phyloP scores from a whole-genome alignment of 305 asterid genomes.

The Petunia hybrid region DNA sequence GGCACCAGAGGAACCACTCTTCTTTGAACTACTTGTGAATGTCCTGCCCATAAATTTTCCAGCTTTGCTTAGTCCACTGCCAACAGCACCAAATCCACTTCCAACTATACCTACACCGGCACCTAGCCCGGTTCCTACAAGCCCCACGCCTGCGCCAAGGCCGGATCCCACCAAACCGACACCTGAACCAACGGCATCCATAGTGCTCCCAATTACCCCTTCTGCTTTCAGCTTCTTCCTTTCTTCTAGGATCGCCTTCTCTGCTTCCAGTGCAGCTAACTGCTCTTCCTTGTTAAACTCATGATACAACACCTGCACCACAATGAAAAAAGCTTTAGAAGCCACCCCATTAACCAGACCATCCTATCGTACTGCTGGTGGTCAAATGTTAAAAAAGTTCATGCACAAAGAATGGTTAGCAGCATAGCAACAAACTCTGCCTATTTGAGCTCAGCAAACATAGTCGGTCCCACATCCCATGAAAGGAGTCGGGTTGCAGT shows the following conservation, averaged over 20 bases:
- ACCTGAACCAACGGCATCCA: slow-evolving; percentile 97
- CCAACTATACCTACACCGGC: slow-evolving; percentile 70
- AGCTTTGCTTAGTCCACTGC: slow-evolving; percentile 85
- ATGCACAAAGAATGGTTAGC: neutral
- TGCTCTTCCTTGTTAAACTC: slow-evolving; percentile 92
- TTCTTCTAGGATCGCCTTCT: slow-evolving; percentile 76
- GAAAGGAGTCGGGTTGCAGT: neutral
- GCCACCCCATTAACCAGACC: neutral
- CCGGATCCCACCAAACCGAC: slow-evolving; percentile 76
- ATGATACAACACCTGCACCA: slow-evolving; percentile 73
- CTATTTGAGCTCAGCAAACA: neutral
- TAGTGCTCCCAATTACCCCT: slow-evolving; percentile 89
- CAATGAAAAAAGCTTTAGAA: slow-evolving; percentile 23
- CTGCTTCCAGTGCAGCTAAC: slow-evolving; percentile 80
- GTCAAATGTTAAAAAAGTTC: neutral
- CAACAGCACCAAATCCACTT: slow-evolving; percentile 76
- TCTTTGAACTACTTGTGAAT: slow-evolving; percentile 65
- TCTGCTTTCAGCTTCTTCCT: slow-evolving; percentile 91
- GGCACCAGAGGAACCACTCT: slow-evolving; percentile 69
- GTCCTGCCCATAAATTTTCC: slow-evolving; percentile 92
- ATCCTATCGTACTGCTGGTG: neutral
- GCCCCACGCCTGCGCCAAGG: slow-evolving; percentile 76
- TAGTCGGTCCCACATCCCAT: neutral
- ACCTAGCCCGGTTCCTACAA: slow-evolving; percentile 69
- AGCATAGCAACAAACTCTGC: neutral